phyloP scores from a whole-genome alignment of 2,329 filamentous ascomycete genomes.

The Simplicillium sp. region DNA sequence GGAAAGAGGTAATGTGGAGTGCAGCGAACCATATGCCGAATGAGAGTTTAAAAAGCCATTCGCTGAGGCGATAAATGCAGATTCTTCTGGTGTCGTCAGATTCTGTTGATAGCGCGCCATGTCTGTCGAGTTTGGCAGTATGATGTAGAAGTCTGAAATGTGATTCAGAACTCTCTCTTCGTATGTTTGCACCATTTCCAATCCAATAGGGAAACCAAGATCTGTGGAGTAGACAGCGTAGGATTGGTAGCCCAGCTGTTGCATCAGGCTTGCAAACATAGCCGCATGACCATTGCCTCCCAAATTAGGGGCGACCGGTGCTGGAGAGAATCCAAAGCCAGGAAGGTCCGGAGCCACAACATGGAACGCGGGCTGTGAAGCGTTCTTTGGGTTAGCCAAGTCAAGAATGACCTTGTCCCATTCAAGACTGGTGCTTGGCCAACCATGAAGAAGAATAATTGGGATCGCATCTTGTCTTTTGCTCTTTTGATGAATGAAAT shows the following conservation, averaged over 20 bases:
- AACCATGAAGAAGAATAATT: conserved; percentile 1
- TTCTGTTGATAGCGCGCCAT: background rate
- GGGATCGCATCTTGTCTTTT: background rate
- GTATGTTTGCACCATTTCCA: background rate
- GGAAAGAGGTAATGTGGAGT: background rate
- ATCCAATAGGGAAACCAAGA: background rate
- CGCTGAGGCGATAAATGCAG: background rate
- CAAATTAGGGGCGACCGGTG: background rate
- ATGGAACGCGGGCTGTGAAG: conserved; percentile 1
- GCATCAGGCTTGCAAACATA: background rate
- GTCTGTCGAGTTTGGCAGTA: background rate
- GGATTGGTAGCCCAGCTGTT: background rate
- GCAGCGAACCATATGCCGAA: background rate
- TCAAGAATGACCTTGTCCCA: background rate
- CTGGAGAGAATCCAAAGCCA: conserved; percentile 1
- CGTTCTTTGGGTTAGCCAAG: background rate
- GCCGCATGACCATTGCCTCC: background rate
- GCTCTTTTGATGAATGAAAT: conserved; percentile 1
- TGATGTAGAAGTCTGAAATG: conserved; percentile 1
- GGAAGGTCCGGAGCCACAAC: conserved; percentile 1
- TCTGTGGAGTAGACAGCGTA: conserved; percentile 1
- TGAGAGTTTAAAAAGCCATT: background rate
- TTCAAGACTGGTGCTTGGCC: conserved; percentile 1
- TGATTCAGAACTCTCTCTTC: background rate
- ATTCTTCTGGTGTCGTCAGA: background rate